A percentile compares a stretch with the other conserved stretches of the same genome.
phyloP scores from a whole-genome alignment of 306 rosid species.

The Myrica gale region DNA sequence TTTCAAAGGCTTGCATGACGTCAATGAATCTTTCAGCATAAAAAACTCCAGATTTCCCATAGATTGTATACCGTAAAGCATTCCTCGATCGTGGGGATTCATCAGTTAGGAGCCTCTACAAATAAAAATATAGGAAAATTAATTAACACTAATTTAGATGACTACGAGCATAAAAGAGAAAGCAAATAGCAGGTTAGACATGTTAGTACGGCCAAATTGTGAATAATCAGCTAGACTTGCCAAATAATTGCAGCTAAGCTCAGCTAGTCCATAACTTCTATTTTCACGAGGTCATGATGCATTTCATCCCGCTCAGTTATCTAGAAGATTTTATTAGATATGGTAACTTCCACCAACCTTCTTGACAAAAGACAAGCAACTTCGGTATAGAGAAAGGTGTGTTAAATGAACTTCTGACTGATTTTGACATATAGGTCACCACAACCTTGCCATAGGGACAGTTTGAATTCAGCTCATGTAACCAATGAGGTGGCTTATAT shows the following conservation, averaged over 20 bases:
- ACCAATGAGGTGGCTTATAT: background rate
- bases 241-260: background rate
- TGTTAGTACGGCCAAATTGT: background rate
- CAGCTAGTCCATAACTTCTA: background rate
- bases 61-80: constrained; percentile 91
- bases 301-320: background rate
- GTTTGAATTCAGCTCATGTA: background rate
- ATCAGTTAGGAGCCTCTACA: constrained; percentile 92
- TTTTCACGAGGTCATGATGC: background rate
- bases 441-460: background rate
- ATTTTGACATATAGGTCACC: background rate
- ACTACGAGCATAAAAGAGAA: constrained; percentile 14
- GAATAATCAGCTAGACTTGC: background rate
- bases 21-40: constrained; percentile 97
- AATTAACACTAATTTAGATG: constrained; percentile 29
- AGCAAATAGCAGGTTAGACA: constrained; percentile 3
- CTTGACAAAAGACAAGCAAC: background rate
- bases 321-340: constrained; percentile 1
- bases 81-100: constrained; percentile 88
- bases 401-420: background rate
- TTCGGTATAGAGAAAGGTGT: background rate
- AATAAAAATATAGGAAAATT: constrained; percentile 24
- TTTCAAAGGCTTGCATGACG: constrained; percentile 99
- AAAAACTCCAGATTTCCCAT: constrained; percentile 92
- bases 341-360: background rate